Evolutionary conservation across 202 grass and related monocot species (phyloP).

Genomic region (Zoysia matrella): DNA sequence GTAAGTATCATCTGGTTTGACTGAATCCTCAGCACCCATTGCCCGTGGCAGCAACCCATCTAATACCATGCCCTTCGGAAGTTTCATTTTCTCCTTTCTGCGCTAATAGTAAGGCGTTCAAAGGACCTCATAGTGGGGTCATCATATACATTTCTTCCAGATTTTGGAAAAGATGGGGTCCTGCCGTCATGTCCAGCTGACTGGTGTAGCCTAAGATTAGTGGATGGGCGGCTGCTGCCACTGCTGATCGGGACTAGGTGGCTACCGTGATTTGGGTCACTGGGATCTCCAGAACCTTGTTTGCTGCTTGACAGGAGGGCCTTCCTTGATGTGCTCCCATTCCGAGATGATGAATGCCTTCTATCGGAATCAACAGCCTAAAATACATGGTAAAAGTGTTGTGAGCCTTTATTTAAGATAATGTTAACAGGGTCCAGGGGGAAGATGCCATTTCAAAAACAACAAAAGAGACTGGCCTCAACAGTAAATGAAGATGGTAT

Average conservation of each 20-base stretch:
- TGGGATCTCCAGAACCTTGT: slow-evolving; percentile 67
- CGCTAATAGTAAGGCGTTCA: slow-evolving; percentile 85
- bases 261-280: slow-evolving; percentile 57
- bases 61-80: slow-evolving; percentile 20
- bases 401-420: slow-evolving; percentile 15
- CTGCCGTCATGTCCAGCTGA: slow-evolving; percentile 71
- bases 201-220: slow-evolving; percentile 79
- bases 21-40: slow-evolving; percentile 14
- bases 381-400: slow-evolving; percentile 25
- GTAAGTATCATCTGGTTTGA: slow-evolving; percentile 42
- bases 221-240: slow-evolving; percentile 63
- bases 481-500: not conserved
- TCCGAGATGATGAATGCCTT: slow-evolving; percentile 60
- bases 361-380: slow-evolving; percentile 61
- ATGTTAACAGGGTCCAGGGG: not conserved
- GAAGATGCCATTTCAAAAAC: slow-evolving; percentile 14
- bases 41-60: slow-evolving; percentile 24
- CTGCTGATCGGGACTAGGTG: slow-evolving; percentile 70
- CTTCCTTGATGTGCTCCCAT: slow-evolving; percentile 80
- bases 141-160: slow-evolving; percentile 54
- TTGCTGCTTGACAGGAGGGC: slow-evolving; percentile 77
- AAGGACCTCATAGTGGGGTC: slow-evolving; percentile 68
- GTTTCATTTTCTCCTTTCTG: slow-evolving; percentile 69
- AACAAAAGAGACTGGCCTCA: not conserved
- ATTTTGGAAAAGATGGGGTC: slow-evolving; percentile 57